Evolutionary conservation across 768 basidiomycete genomes (phyloP), one percentile per base, ranked within the genome.

Genomic region (Leccinum fibrillosum): DNA sequence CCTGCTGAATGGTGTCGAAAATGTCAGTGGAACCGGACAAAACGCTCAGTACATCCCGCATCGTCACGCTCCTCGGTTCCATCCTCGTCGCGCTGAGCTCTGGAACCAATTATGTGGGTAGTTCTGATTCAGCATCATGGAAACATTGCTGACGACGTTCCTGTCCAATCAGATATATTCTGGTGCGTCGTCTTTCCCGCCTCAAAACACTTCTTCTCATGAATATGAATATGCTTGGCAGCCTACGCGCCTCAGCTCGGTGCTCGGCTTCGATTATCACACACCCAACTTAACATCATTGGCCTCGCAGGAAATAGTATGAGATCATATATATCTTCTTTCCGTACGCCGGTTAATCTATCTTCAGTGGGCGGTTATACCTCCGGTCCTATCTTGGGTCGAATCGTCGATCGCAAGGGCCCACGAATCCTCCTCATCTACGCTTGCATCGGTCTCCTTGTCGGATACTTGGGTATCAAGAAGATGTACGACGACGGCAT

Each of bases 241-340:
- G 93, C 92, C 19, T 97, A 94, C 69, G 85, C 89, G 2, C 93
- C 94, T 0, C 93, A 96, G 69, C 81, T 96, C 3, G 90, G 89
- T 1, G 74, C 85, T n/a, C 82, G 85, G 42, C 80, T 96, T 17
- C 76, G 80, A 48, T 82, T 95, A 52, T 81, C 83, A 3, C 89
- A 94, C 55, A 95, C 93, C 0, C 84, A 89, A 57, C 77, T 92
- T 35, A 95, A 96, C 64, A 70, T 94, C 35, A 82, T 95, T 17
- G 92, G 84, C 15, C 75, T 89, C n/a, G 88, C 86, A 2, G 89
- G 85, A n/a, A 92, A 88, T 64, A 68, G 89, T 92, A 65, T 58
- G 85, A 5, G 3, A 3, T 21, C 45, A 28, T 28, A 28, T 28
- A 32, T 32, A 21, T 50, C 0, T 48, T n/a, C 9, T n/a, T 32